A percentile compares a stretch with the other conserved stretches of the same genome.
phyloP scores from a whole-genome alignment of 2,329 filamentous ascomycete genomes.

The Aspergillus novoparasiticus region DNA sequence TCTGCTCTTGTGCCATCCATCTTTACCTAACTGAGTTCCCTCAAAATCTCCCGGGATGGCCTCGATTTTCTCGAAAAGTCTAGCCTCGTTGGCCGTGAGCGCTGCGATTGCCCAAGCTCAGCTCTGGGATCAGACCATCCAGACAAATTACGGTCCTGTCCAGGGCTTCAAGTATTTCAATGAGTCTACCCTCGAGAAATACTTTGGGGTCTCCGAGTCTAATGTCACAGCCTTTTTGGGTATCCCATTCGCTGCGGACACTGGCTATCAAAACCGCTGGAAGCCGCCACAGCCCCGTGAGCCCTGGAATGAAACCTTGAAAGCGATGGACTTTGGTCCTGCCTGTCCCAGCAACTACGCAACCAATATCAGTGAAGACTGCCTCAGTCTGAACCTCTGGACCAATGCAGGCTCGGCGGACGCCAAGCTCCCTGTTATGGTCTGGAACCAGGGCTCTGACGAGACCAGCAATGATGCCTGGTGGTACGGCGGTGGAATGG shows the following conservation, averaged over 20 bases:
- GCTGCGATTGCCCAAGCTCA: slow-evolving; percentile 16
- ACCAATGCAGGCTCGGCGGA: slow-evolving; percentile 23
- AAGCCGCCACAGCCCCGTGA: slow-evolving; percentile 27
- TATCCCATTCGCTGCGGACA: slow-evolving; percentile 32
- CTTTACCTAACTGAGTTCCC: background rate
- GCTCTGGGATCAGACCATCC: slow-evolving; percentile 22
- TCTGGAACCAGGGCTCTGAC: slow-evolving; percentile 34
- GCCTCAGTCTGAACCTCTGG: slow-evolving; percentile 37
- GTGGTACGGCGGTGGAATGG: slow-evolving; percentile 34
- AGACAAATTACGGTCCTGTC: slow-evolving; percentile 22
- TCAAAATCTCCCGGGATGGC: background rate
- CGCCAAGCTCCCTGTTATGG: slow-evolving; percentile 31
- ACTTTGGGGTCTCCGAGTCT: slow-evolving; percentile 20
- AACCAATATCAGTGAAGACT: slow-evolving; percentile 33
- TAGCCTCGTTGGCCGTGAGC: background rate
- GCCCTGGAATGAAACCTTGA: slow-evolving; percentile 24
- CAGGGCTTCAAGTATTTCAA: slow-evolving; percentile 27
- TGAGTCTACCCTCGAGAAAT: slow-evolving; percentile 19
- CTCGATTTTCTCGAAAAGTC: background rate
- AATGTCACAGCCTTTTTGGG: slow-evolving; percentile 28
- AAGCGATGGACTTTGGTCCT: slow-evolving; percentile 25
- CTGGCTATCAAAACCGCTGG: slow-evolving; percentile 30
- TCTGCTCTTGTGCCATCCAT: background rate
- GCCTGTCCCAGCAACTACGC: slow-evolving; percentile 21
- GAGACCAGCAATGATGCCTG: slow-evolving; percentile 27